Evolutionary conservation across 495 filamentous ascomycete genomes (phyloP), one percentile per base, ranked within the genome.

Genomic region (Trichoderma virens): DNA sequence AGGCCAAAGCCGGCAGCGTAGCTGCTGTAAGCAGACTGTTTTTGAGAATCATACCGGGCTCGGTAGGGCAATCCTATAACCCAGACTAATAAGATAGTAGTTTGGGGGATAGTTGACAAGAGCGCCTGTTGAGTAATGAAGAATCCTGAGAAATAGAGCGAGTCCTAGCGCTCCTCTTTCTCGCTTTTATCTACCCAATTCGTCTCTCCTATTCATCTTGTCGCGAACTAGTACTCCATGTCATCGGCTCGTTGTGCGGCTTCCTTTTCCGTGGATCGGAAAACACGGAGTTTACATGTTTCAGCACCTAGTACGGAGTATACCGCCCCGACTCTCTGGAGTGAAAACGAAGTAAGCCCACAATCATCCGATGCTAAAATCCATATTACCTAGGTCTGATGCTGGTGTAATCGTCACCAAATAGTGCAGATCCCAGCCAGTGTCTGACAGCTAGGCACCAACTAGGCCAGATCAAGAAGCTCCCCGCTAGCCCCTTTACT

Each of bases 21-120:
- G 51, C 51, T 25, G 51, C 51, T 13, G 51, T 28, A 65, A 65
- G n/a, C 66, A 70, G 35, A 64, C 62, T n/a, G 27, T 59, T 2
- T 66, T 65, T 0, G 68, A 66, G 18, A 27, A 63, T 56, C 51
- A 56, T 56, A 18, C 8, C 14, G 18, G 43, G 25, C 25, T 56
- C 30, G 51, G 5, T 28, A 30, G 43, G 18, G 20, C 43, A 5
- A 23, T 47, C n/a, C 20, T n/a, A 20, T 25, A 25, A 23, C 43
- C 43, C 43, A 20, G 23, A 13, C 2, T 28, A 28, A 20, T 13
- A 16, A 28, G 27, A 7, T 27, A 28, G 23, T 3, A 28, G 51
- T 28, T 51, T 20, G 25, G 18, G 1, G 25, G 25, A 56, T 3
- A 56, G 27, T 28, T 25, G 43, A n/a, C n/a, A n/a, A n/a, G 43